Base-by-base conservation (phyloP, 768 basidiomycete species). In the Termitomyces sp. region DNA sequence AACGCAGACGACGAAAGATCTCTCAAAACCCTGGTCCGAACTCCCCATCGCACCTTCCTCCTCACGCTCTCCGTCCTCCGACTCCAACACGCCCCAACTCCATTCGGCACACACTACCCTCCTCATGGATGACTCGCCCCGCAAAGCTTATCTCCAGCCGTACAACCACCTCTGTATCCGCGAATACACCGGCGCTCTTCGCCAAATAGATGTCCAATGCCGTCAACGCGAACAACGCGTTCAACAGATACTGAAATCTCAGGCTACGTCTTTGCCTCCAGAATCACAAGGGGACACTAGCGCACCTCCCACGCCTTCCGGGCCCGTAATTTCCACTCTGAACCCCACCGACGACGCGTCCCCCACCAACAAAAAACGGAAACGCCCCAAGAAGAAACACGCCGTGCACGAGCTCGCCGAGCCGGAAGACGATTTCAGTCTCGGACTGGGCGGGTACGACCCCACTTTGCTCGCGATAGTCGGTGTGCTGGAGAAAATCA, bases 131-230 rank as follows among this genome's bases (percentile, higher is more conserved):
- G 82, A 84, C 63, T 82, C 80, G 2, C 87, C 78, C 0, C 71
- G 72, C 28, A 84, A 82, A 61, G 82, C 79, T 0, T 77, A 73
- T 30, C 74, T 87, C 16, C 92, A 94, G 65, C 92, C 91, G 0
- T 88, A 81, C 73, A 94, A 90, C 66, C 92, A 94, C 65, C 71
- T 93, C 22, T 90, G 87, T 65, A 79, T 93, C 61, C 76, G 72
- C 10, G 90, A 92, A 65, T 93, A 92, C 66, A 73, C 76, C 14
- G n/a, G 50, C 3, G 22, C 50, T 2, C 36, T 61, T 36, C 57
- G 66, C 3, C 58, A 57, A 9, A n/a, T 40, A 1, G 66, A 67
- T 26, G 33, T 67, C 7, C 38, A 44, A 33, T 44, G 47, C 22
- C 36, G 38, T 5, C 40, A 40, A 16, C 41, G 41, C 32, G 60